Evolutionary conservation across 2,329 filamentous ascomycete genomes (phyloP), one percentile per base, ranked within the genome.

Genomic region (Ophiosphaerella herpotricha): DNA sequence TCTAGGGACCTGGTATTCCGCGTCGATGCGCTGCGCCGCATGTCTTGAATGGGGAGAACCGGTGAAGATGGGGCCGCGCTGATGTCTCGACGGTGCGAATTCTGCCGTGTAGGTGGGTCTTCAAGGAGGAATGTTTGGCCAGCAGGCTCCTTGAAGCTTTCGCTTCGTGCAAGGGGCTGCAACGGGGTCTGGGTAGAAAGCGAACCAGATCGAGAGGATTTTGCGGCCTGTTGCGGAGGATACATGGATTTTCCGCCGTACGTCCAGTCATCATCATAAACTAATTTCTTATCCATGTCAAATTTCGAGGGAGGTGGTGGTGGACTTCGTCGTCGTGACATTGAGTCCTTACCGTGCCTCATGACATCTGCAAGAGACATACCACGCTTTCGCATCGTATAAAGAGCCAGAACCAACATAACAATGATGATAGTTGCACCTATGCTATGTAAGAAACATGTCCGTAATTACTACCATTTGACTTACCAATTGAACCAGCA

Each of bases 351-450:
- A 24, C 59, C 58, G 6, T 60, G 63, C 34, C 57, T 58, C 21
- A 71, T 29, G 11, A 66, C 57, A 49, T 71, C 63, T 14, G 40
- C 44, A 33, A 74, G 54, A n/a, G 67, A 61, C 24, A 74, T 43
- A n/a, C 69, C 68, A 21, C 70, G 69, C 51, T 70, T 72, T 35
- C 71, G 67, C 70, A 74, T 71, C 0, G 66, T 71, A 43, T 73
- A 68, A 12, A 74, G 52, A 23, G 64, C 69, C 41, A 73, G 55
- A 6, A 73, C 47, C 23, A 73, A 45, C 63, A 74, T 68, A 42
- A 73, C 66, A 14, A 74, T 55, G 29, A 75, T 62, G 36, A 75
- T 71, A 8, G 73, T 74, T 21, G 68, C 70, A 52, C 71, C 72
- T 75, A 41, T 2, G 29, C 11, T 13, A 7, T 31, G 37, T 71